Base-by-base conservation (phyloP, 805 yeast genomes). In the Candida ficus region DNA sequence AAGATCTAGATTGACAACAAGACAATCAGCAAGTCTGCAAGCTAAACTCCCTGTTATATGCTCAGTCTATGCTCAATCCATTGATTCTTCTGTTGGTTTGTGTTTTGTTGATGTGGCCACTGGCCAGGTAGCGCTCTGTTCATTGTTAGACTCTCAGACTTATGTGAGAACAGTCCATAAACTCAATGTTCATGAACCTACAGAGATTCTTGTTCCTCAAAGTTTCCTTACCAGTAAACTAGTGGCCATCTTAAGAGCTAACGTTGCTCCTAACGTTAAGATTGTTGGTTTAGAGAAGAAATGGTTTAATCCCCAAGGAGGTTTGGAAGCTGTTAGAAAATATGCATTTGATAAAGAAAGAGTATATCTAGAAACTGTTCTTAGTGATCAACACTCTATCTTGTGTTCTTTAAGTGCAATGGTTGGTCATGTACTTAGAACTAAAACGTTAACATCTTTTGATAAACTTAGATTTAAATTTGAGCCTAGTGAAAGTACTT, bases 81-180 rank as follows among this genome's bases (percentile, higher is more conserved):
- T 50, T 29, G 52, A 57, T 6, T 46, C 45, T 4, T 47, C 62
- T 3, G 61, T 72, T 8, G 76, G 76, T 3, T 37, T 70, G 5
- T 68, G 73, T 34, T 58, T 68, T 30, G 39, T 68, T 5, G 58
- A 65, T 37, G 50, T 62, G 12, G 60, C 54, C 26, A 65, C 68
- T 0, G 74, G 73, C 4, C 63, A 57, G 27, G 41, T 71, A 42
- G 56, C 55, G 2, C 38, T 68, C 16, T 60, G 69, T 12, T 63
- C 62, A 12, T 55, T 65, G 12, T 52, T 62, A 16, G 78, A 72
- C 46, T 65, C 76, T 0, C 74, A 66, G 45, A 70, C 74, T 0
- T 70, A 60, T 41, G 69, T 70, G 3, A 53, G 75, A 33, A 67
- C 74, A 0, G 50, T 72, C 8, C 70, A 72, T 43, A 66, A 66